A percentile compares a stretch with the other conserved stretches of the same genome.
These are phyloP conservation scores for Eucalyptus microcorys DNA, from an alignment of 345 rosid species.

Conservation along the genomic window DNA sequence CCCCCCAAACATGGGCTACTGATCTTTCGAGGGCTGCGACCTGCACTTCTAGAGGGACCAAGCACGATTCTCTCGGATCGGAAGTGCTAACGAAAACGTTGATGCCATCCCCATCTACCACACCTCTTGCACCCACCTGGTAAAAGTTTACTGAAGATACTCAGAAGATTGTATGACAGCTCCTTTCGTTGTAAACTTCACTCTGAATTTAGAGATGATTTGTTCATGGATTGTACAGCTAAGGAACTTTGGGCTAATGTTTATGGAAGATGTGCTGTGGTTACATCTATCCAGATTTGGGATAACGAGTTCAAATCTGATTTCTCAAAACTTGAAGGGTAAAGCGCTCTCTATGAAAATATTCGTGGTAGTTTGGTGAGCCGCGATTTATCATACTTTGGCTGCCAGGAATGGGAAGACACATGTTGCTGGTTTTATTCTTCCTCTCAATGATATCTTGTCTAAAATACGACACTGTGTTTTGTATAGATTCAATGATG, in stretches of 20 bases:
- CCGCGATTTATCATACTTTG: no score
- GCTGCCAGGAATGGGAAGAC: background rate
- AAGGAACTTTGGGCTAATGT: background rate
- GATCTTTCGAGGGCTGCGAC: slow-evolving; percentile 42
- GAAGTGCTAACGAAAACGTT: slow-evolving; percentile 50
- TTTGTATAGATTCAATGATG: background rate
- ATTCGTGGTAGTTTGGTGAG: no score
- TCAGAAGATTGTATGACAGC: background rate
- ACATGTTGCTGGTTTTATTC: background rate
- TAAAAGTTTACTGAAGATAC: background rate
- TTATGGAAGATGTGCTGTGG: background rate
- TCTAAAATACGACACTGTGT: background rate
- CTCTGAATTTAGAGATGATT: background rate
- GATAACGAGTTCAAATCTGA: background rate
- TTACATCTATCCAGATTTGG: background rate
- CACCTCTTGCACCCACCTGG: slow-evolving; percentile 67
- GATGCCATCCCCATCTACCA: slow-evolving; percentile 79
- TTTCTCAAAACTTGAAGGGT: background rate
- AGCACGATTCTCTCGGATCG: slow-evolving; percentile 48
- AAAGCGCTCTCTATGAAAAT: no score
- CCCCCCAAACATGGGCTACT: slow-evolving; percentile 39
- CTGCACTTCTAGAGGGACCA: slow-evolving; percentile 47
- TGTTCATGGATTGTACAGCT: background rate
- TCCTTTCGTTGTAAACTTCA: background rate
- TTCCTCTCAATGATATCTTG: background rate